These are phyloP conservation scores for Dichomitus squalens DNA, from an alignment of 1,284 basidiomycete species.

Conservation along the genomic window DNA sequence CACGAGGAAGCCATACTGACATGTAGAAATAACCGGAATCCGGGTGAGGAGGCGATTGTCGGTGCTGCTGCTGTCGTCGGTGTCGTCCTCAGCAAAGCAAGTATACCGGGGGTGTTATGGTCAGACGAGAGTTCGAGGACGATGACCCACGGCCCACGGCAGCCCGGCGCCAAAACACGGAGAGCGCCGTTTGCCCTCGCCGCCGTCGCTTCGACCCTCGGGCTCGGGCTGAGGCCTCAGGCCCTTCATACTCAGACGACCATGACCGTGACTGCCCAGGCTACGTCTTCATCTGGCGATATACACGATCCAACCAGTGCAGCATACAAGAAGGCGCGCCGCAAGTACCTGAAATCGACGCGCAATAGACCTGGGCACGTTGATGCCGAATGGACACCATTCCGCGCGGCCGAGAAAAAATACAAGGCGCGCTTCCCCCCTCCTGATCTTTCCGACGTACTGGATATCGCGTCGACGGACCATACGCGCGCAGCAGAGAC, in stretches of 20 bases:
- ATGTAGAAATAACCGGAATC: constrained; percentile 20
- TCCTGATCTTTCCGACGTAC: constrained; percentile 65
- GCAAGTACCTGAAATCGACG: constrained; percentile 60
- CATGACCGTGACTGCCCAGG: constrained; percentile 12
- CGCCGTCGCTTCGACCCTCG: too few species aligned
- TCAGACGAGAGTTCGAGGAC: not conserved
- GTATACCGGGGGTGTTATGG: not conserved
- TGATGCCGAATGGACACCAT: constrained; percentile 65
- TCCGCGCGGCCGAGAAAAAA: constrained; percentile 74
- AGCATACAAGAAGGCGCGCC: constrained; percentile 67
- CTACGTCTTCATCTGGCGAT: constrained; percentile 6
- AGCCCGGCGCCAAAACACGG: not conserved
- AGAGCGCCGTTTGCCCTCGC: constrained; percentile 9
- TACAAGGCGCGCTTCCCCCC: constrained; percentile 78
- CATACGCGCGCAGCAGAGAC: constrained; percentile 42
- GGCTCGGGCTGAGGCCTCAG: too few species aligned
- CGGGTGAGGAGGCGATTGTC: constrained; percentile 2
- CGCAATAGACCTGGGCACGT: constrained; percentile 47
- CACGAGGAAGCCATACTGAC: constrained; percentile 39
- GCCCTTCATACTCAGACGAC: not conserved
- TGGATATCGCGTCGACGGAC: constrained; percentile 63
- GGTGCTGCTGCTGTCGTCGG: constrained; percentile 4
- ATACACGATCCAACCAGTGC: constrained; percentile 45
- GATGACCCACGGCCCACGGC: constrained; percentile 18
- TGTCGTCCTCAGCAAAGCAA: constrained; percentile 4